Evolutionary conservation across 495 filamentous ascomycete genomes (phyloP), one percentile per base, ranked within the genome.

Genomic region (Penicillium pancosmium): DNA sequence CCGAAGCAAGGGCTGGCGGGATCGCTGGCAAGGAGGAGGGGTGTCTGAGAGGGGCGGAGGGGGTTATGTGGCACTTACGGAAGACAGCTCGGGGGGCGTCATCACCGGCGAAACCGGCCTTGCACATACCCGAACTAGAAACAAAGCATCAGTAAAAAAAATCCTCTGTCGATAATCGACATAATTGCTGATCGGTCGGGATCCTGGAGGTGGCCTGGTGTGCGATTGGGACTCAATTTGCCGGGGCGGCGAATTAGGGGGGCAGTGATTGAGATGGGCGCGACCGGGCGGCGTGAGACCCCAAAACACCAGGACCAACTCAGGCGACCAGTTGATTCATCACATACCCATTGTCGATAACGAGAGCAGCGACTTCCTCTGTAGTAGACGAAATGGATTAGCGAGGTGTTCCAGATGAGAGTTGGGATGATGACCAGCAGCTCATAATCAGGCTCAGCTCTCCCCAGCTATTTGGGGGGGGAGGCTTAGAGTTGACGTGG

Each of bases 321-420:
- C 46, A 23, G 50, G 49, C n/a, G 57, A 63, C 65, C 43, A 63
- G 46, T 44, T 16, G 33, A 44, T 50, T 47, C 52, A 61, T 60
- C 63, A 80, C 91, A 87, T 91, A 98, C 94, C 94, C 94, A 98
- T 98, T 98, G 92, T 98, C 94, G 81, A 98, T 98, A 81, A 98
- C 94, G 91, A 98, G 93, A 80, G 94, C 94, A 80, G 94, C 94
- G 82, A 98, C 94, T 90, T 98, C 94, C 84, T 98, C 94, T 98
- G 76, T 80, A 83, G 55, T 59, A 59, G 56, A 75, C 65, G 57
- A 59, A 51, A 68, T 58, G 73, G 6, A 59, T 93, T 79, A 93
- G 89, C 76, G 53, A 47, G n/a, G 19, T 49, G 16, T 50, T 55
- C 12, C 34, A 35, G 34, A 34, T 49, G 50, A 21, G 9, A 10